These are phyloP conservation scores for Neofusicoccum sp. DNA, from an alignment of 2,329 filamentous ascomycete genomes.

Conservation along the genomic window DNA sequence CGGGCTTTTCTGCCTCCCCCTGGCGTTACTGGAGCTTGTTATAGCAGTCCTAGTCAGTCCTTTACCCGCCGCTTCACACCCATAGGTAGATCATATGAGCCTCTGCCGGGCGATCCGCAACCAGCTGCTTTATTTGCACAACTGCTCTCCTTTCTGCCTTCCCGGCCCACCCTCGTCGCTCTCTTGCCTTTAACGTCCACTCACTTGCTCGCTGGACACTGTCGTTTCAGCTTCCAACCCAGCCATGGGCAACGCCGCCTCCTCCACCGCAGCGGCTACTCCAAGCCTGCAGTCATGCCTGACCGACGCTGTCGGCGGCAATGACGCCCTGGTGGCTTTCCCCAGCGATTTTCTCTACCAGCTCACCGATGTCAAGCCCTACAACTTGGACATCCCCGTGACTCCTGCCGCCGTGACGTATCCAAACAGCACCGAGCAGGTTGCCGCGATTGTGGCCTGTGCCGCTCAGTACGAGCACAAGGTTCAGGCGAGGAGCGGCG, in stretches of 20 bases:
- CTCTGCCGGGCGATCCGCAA: neutral
- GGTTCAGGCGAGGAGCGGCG: conserved; percentile 65
- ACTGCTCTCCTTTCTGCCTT: neutral
- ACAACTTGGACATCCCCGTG: conserved; percentile 38
- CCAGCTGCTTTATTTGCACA: neutral
- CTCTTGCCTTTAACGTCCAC: neutral
- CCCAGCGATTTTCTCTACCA: conserved; percentile 33
- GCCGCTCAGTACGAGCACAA: conserved; percentile 54
- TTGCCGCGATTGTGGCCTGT: conserved; percentile 61
- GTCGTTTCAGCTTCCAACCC: neutral
- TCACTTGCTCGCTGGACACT: neutral
- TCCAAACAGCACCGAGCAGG: conserved; percentile 55
- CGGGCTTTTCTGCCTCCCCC: neutral
- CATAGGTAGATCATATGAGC: neutral
- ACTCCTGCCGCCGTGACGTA: conserved; percentile 60
- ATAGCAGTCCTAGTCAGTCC: neutral
- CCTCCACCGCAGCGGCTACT: conserved; percentile 27
- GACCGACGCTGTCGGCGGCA: conserved; percentile 31
- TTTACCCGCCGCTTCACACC: neutral
- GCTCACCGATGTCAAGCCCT: conserved; percentile 37
- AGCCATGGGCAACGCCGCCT: conserved; percentile 36
- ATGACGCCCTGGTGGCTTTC: conserved; percentile 30
- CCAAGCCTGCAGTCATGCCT: conserved; percentile 31
- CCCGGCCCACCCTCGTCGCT: neutral
- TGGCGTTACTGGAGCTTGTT: neutral